These are phyloP conservation scores for Suillus alpinus DNA, from an alignment of 768 basidiomycete genomes.

Conservation along the genomic window DNA sequence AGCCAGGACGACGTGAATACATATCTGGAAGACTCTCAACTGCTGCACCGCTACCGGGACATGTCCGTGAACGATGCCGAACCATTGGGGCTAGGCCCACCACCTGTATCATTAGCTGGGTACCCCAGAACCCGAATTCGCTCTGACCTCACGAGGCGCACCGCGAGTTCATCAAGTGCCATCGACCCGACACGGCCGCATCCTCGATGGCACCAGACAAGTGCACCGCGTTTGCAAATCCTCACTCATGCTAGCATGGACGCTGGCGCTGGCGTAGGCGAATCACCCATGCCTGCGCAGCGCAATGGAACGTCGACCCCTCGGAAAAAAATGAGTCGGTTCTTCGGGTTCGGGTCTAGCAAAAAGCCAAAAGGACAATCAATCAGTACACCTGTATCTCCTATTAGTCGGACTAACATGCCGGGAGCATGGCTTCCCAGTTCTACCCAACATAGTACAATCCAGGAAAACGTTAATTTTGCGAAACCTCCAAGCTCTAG, in stretches of 20 bases:
- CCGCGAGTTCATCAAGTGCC: conserved; percentile 34
- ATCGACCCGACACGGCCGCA: conserved; percentile 33
- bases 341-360: conserved; percentile 29
- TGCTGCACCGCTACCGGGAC: conserved; percentile 29
- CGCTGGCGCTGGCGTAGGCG: conserved; percentile 59
- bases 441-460: neutral
- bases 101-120: conserved; percentile 7
- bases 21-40: conserved; percentile 25
- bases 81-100: neutral
- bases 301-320: conserved; percentile 17
- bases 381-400: neutral
- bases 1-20: conserved; percentile 28
- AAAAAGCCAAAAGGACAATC: conserved; percentile 9
- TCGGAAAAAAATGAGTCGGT: conserved; percentile 45
- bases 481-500: neutral
- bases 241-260: conserved; percentile 46
- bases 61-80: neutral
- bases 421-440: conserved; percentile 19
- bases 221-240: conserved; percentile 26
- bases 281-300: conserved; percentile 45
- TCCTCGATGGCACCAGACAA: conserved; percentile 32
- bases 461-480: neutral
- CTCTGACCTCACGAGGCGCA: conserved; percentile 43
- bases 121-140: conserved; percentile 29
- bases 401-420: conserved; percentile 7